These are phyloP conservation scores for Orbilia quercus DNA, from an alignment of 2,329 filamentous ascomycete genomes.

Conservation along the genomic window DNA sequence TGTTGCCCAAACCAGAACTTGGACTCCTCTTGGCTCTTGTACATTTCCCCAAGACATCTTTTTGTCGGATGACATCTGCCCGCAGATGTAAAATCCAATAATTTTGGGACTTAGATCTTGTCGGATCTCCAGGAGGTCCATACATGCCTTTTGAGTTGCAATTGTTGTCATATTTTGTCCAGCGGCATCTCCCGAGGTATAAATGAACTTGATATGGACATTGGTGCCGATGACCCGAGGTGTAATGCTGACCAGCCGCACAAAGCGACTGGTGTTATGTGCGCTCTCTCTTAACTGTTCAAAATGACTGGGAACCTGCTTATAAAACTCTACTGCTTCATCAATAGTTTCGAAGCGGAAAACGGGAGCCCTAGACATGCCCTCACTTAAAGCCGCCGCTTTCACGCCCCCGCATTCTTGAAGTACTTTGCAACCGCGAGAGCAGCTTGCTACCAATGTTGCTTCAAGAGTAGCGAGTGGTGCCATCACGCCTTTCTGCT, in stretches of 20 bases:
- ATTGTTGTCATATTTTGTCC: slow-evolving; percentile 62
- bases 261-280: slow-evolving; percentile 52
- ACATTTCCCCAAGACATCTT: slow-evolving; percentile 60
- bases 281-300: slow-evolving; percentile 19
- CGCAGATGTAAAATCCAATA: slow-evolving; percentile 57
- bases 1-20: slow-evolving; percentile 60
- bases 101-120: slow-evolving; percentile 39
- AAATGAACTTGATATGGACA: slow-evolving; percentile 59
- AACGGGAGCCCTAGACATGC: slow-evolving; percentile 59
- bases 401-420: slow-evolving; percentile 57
- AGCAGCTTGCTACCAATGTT: slow-evolving; percentile 61
- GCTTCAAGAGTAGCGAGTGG: slow-evolving; percentile 61
- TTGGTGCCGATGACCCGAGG: slow-evolving; percentile 58
- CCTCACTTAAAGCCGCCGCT: slow-evolving; percentile 57
- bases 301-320: slow-evolving; percentile 26
- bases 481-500: slow-evolving; percentile 55
- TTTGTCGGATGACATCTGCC: slow-evolving; percentile 60
- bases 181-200: slow-evolving; percentile 60
- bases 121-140: slow-evolving; percentile 51
- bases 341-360: slow-evolving; percentile 58
- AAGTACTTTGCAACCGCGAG: slow-evolving; percentile 61
- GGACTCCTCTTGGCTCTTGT: slow-evolving; percentile 58
- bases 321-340: slow-evolving; percentile 58
- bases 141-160: slow-evolving; percentile 60
- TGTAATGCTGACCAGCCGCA: slow-evolving; percentile 46